Conservation (phyloP, 2,329 filamentous ascomycete genomes). For the Dendrostoma leiphaemia region DNA sequence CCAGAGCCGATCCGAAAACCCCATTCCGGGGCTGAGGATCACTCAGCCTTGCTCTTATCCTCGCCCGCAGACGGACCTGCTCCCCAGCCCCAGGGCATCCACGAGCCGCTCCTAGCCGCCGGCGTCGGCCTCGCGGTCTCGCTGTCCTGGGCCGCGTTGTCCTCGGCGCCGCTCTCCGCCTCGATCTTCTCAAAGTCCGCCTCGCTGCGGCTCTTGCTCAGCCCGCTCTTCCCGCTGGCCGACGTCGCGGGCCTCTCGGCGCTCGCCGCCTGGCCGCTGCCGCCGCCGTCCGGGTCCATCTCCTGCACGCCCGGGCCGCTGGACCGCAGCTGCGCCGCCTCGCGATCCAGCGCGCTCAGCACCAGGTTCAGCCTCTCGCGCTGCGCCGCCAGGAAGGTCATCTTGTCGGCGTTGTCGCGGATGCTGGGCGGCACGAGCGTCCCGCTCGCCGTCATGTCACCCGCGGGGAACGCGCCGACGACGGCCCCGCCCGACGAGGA, state of each 20-base stretch:
- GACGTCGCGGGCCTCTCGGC: slow-evolving; percentile 40
- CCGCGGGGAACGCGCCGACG: slow-evolving; percentile 34
- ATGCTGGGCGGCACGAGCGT: slow-evolving; percentile 71
- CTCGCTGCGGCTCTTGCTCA: slow-evolving; percentile 83
- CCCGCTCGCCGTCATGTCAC: slow-evolving; percentile 42
- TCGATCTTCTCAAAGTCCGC: slow-evolving; percentile 89
- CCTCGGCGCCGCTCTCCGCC: slow-evolving; percentile 64
- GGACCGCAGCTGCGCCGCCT: slow-evolving; percentile 62
- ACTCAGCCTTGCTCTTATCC: slow-evolving; percentile 27
- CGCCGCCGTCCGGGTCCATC: background rate
- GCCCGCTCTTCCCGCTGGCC: slow-evolving; percentile 48
- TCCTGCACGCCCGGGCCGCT: slow-evolving; percentile 16
- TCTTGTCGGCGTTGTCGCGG: slow-evolving; percentile 61
- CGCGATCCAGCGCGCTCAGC: slow-evolving; percentile 74
- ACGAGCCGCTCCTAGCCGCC: slow-evolving; percentile 30
- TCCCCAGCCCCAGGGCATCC: slow-evolving; percentile 49
- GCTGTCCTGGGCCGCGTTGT: slow-evolving; percentile 35
- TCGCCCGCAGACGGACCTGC: slow-evolving; percentile 21
- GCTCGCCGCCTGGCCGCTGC: background rate
- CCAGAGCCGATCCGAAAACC: background rate
- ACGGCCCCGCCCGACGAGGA: slow-evolving; percentile 26
- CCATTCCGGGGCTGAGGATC: background rate
- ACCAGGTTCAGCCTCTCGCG: slow-evolving; percentile 73
- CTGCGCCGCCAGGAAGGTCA: slow-evolving; percentile 74
- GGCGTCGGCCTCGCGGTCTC: slow-evolving; percentile 24